These are phyloP conservation scores for Xylaria sp. DNA, from an alignment of 2,329 filamentous ascomycete genomes.

Conservation along the genomic window DNA sequence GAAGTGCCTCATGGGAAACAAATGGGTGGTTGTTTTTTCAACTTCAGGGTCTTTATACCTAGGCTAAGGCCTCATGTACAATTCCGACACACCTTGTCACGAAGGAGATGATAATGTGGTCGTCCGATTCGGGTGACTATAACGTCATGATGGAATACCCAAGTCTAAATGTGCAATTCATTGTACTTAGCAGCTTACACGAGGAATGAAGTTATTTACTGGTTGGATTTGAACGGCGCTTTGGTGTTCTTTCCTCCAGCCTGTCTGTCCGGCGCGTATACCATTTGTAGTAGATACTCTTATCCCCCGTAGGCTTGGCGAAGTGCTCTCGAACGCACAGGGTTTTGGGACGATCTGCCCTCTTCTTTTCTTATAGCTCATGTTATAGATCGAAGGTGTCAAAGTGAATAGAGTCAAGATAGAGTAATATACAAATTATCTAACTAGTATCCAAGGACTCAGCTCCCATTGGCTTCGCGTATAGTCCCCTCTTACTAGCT, in stretches of 20 bases:
- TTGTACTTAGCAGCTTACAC: conserved; percentile 34
- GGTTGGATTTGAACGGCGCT: conserved; percentile 8
- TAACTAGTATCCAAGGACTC: not conserved
- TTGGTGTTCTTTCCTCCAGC: conserved; percentile 1
- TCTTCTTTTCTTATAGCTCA: not conserved
- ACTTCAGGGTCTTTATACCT: conserved; percentile 10
- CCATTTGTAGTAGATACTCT: not conserved
- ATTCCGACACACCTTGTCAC: conserved; percentile 27
- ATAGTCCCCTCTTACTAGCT: no score
- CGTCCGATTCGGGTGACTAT: conserved; percentile 22
- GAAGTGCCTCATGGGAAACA: conserved; percentile 2
- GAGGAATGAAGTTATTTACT: conserved; percentile 37
- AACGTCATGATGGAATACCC: conserved; percentile 17
- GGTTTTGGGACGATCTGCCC: not conserved
- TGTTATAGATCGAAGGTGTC: not conserved
- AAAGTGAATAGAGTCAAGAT: not conserved
- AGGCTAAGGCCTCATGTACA: conserved; percentile 30
- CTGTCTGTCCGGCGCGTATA: not conserved
- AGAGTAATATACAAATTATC: not conserved
- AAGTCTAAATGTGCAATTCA: conserved; percentile 29
- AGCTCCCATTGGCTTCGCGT: no score
- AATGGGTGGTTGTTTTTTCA: conserved; percentile 16
- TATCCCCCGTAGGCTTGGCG: not conserved
- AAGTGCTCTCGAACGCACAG: not conserved
- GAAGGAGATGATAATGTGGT: conserved; percentile 28